phyloP scores from a whole-genome alignment of 768 basidiomycete species.

The Pleurotus salmoneostramineus region DNA sequence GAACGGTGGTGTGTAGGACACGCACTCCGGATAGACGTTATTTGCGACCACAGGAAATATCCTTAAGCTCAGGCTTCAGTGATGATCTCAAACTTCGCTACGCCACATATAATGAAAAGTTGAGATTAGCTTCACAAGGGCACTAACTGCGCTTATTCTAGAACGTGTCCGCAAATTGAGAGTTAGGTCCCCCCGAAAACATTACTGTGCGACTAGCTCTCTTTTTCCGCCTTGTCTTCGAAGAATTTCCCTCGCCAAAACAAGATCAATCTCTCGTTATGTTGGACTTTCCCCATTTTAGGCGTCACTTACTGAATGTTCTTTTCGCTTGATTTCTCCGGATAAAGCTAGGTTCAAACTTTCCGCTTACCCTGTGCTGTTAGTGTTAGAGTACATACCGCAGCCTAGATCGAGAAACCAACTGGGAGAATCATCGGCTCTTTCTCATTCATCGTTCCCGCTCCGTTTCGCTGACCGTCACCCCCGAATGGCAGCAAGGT shows the following conservation, averaged over 20 bases:
- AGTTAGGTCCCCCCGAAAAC: neutral
- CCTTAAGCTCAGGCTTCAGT: neutral
- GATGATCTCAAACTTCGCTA: neutral
- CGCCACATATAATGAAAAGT: neutral
- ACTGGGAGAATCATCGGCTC: neutral
- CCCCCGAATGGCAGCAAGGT: neutral
- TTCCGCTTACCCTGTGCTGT: neutral
- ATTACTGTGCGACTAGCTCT: conserved; percentile 5
- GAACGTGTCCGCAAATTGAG: neutral
- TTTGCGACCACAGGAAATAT: neutral
- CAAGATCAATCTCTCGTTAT: conserved; percentile 1
- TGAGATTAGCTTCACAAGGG: neutral
- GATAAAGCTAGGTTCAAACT: neutral
- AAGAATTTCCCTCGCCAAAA: neutral
- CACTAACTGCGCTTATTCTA: neutral
- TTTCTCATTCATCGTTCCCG: neutral
- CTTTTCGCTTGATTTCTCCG: neutral
- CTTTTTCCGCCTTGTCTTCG: neutral
- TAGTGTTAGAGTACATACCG: neutral
- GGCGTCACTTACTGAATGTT: neutral
- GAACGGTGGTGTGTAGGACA: conserved; percentile 4
- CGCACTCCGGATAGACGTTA: conserved; percentile 6
- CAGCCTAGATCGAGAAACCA: neutral
- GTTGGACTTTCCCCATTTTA: neutral
- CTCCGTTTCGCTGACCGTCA: neutral